These are phyloP conservation scores for Allium sativum DNA, from an alignment of 106 monocot genomes.

Conservation along the genomic window DNA sequence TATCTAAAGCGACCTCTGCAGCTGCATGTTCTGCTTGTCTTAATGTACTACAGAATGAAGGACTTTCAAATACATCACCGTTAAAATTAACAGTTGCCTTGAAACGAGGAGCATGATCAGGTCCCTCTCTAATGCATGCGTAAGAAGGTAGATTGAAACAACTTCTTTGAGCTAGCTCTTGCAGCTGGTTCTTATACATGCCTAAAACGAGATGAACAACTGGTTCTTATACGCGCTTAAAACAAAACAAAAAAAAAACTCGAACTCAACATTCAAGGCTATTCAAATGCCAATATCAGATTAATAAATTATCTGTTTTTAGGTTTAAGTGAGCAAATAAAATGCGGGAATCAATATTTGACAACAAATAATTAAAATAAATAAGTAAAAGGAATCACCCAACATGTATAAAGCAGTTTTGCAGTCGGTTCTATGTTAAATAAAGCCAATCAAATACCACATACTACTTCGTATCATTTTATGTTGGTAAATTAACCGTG, in stretches of 20 bases:
- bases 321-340: background rate
- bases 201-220: constrained; percentile 13
- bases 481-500: too few species aligned
- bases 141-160: constrained; percentile 81
- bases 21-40: constrained; percentile 80
- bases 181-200: constrained; percentile 90
- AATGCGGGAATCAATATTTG: background rate
- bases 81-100: constrained; percentile 72
- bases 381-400: background rate
- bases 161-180: constrained; percentile 81
- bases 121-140: constrained; percentile 60
- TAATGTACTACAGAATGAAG: constrained; percentile 45
- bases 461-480: too few species aligned
- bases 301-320: background rate
- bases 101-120: constrained; percentile 78
- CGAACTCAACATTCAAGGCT: background rate
- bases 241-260: background rate
- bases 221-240: constrained; percentile 77
- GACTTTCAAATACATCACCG: constrained; percentile 68
- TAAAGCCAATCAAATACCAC: background rate
- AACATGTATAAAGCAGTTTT: background rate
- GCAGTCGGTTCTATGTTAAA: background rate
- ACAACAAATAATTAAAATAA: background rate
- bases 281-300: background rate
- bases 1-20: constrained; percentile 63